A percentile compares a stretch with the other conserved stretches of the same genome.
phyloP scores from a whole-genome alignment of 2,329 filamentous ascomycete species.

The Fulvia fulva region DNA sequence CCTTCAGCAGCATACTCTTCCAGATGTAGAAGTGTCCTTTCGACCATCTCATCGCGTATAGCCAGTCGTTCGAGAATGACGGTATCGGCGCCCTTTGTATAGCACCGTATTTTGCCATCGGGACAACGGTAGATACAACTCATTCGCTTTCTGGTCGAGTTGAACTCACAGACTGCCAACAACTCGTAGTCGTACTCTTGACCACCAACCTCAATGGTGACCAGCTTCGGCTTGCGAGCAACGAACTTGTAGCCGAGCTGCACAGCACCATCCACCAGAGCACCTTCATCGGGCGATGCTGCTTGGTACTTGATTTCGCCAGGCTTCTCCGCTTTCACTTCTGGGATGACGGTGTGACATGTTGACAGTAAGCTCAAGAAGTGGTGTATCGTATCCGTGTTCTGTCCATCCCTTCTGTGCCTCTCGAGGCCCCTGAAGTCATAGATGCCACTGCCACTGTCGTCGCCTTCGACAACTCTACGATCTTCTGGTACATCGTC shows the following conservation, averaged over 20 bases:
- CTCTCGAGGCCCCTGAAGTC: conserved; percentile 72
- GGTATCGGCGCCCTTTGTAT: conserved; percentile 95
- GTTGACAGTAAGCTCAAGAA: conserved; percentile 83
- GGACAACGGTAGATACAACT: conserved; percentile 95
- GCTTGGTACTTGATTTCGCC: conserved; percentile 94
- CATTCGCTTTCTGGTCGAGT: conserved; percentile 96
- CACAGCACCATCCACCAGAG: conserved; percentile 88
- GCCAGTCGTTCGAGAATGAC: conserved; percentile 90
- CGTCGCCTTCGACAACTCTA: conserved; percentile 68
- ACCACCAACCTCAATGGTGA: conserved; percentile 75
- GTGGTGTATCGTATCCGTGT: conserved; percentile 67
- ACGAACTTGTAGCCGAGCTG: conserved; percentile 83
- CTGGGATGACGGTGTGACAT: conserved; percentile 96
- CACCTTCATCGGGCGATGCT: conserved; percentile 93
- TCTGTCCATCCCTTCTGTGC: conserved; percentile 55
- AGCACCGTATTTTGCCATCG: conserved; percentile 88
- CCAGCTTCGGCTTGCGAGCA: conserved; percentile 81
- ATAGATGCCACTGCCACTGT: conserved; percentile 72
- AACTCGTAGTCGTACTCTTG: conserved; percentile 79
- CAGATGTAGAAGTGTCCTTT: conserved; percentile 87
- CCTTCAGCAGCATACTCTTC: conserved; percentile 98
- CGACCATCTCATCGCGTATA: conserved; percentile 73
- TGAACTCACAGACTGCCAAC: conserved; percentile 97
- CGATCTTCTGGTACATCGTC: conserved; percentile 90
- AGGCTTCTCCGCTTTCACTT: conserved; percentile 71